phyloP scores from a whole-genome alignment of 257 asterid genomes.

The Nicotiana otophora region DNA sequence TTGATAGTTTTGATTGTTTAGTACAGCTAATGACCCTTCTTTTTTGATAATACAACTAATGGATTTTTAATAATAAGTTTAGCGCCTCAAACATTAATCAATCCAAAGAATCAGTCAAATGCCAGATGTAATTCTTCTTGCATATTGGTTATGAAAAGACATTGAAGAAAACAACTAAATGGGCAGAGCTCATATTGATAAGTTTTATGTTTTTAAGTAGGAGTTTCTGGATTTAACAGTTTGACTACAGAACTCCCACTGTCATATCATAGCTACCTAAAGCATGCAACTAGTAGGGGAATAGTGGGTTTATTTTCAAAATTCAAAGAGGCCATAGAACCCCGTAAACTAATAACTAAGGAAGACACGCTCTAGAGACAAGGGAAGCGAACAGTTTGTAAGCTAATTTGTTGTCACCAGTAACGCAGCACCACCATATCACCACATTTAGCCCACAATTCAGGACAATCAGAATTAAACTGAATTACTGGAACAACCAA shows the following conservation, averaged over 20 bases:
- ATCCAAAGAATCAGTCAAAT: neutral
- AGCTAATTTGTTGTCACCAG: neutral
- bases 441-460: slow-evolving; percentile 3
- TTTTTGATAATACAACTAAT: neutral
- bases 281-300: neutral
- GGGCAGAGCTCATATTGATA: neutral
- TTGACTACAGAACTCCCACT: neutral
- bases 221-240: neutral
- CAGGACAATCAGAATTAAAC: neutral
- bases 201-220: neutral
- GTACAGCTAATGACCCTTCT: neutral
- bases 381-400: neutral
- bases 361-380: neutral
- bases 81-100: neutral
- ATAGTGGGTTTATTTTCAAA: neutral
- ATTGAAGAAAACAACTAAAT: neutral
- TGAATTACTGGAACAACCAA: slow-evolving; percentile 39
- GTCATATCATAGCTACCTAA: neutral
- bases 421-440: neutral
- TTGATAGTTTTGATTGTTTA: neutral
- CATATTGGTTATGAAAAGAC: neutral
- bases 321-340: neutral
- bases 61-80: neutral
- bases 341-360: neutral
- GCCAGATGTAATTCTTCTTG: neutral